A percentile compares a stretch with the other conserved stretches of the same genome.
Evolutionary conservation across 2,329 filamentous ascomycete species (phyloP).

Genomic region (Colletotrichum lupini): DNA sequence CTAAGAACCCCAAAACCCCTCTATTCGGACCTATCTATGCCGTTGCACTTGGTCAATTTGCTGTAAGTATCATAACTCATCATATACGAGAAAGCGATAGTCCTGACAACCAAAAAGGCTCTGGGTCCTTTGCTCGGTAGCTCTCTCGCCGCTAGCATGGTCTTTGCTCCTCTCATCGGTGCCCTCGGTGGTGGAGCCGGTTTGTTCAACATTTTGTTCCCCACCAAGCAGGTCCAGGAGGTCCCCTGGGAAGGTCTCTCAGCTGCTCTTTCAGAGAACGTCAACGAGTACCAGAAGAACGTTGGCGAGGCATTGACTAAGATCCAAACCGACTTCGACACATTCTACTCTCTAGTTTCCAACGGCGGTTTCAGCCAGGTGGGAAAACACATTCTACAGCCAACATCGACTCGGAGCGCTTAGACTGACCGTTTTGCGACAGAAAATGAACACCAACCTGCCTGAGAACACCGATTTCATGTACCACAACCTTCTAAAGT

Average conservation of each 20-base stretch:
- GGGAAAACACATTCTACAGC: neutral
- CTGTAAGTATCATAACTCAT: neutral
- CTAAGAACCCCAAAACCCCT: neutral
- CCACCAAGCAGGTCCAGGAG: neutral
- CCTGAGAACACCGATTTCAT: constrained; percentile 17
- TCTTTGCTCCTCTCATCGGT: neutral
- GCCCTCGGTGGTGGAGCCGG: neutral
- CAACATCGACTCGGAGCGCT: too few species aligned
- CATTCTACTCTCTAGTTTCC: neutral
- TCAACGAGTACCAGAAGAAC: constrained; percentile 19
- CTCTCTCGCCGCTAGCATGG: neutral
- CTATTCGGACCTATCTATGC: constrained; percentile 2
- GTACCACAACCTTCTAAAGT: constrained; percentile 17
- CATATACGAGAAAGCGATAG: neutral
- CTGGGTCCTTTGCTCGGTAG: neutral
- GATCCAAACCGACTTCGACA: constrained; percentile 15
- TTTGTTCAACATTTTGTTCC: constrained; percentile 5
- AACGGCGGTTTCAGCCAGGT: constrained; percentile 9
- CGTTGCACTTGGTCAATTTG: neutral
- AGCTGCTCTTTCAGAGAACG: neutral
- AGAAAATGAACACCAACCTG: constrained; percentile 3
- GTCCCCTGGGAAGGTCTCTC: constrained; percentile 18
- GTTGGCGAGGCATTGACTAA: constrained; percentile 4
- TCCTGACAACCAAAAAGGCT: neutral
- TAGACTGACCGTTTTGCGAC: neutral